Conservation (phyloP, 805 yeast genomes). For the Saccharomycopsis capsularis region DNA sequence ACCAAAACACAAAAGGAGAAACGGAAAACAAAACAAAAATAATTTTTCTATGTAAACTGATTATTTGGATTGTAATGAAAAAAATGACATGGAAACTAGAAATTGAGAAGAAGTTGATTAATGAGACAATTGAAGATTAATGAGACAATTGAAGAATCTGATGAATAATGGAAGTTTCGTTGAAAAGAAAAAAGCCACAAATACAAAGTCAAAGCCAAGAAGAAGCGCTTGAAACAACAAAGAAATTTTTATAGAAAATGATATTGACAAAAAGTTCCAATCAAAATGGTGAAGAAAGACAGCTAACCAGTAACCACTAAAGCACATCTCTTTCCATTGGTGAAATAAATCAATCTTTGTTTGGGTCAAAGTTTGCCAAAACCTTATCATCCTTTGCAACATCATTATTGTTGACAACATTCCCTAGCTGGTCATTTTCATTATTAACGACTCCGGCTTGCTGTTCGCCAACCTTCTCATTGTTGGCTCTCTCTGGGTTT, state of each 20-base stretch:
- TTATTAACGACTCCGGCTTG: background rate
- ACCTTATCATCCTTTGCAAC: background rate
- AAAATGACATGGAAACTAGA: background rate
- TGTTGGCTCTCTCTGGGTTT: background rate
- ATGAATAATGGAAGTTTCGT: too few species aligned
- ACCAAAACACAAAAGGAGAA: background rate
- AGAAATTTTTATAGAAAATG: background rate
- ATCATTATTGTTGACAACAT: background rate
- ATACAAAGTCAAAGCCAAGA: background rate
- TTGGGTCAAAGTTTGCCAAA: conserved; percentile 6
- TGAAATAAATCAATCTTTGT: background rate
- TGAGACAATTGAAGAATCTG: background rate
- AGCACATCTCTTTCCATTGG: too few species aligned
- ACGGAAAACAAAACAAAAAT: too few species aligned
- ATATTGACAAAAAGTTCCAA: background rate
- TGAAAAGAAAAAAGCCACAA: background rate
- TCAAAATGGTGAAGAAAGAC: too few species aligned
- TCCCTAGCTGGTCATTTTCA: background rate
- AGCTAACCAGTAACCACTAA: too few species aligned
- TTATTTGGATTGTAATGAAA: background rate
- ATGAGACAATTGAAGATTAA: background rate
- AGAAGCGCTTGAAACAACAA: background rate
- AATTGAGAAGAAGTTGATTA: background rate
- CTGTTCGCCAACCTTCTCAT: background rate
- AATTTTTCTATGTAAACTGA: background rate